These are phyloP conservation scores for Cytospora paraplurivora DNA, from an alignment of 2,329 filamentous ascomycete genomes.

Conservation along the genomic window DNA sequence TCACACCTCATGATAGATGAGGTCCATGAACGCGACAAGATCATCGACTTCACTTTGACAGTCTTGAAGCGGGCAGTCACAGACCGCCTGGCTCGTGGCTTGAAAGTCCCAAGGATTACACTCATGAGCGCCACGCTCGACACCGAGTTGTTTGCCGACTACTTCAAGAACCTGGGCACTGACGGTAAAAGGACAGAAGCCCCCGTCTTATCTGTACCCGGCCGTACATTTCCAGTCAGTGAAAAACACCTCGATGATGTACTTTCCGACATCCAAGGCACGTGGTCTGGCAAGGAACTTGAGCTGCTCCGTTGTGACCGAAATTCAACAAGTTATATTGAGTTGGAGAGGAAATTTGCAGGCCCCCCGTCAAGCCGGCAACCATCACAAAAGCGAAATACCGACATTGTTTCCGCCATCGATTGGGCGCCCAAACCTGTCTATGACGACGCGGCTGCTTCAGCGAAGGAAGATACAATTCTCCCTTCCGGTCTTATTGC, in stretches of 20 bases:
- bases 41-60: constrained; percentile 22
- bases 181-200: background rate
- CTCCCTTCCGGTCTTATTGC: constrained; percentile 46
- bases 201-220: constrained; percentile 21
- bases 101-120: constrained; percentile 13
- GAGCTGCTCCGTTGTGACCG: background rate
- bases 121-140: constrained; percentile 27
- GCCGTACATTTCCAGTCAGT: constrained; percentile 22
- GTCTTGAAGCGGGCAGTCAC: constrained; percentile 19
- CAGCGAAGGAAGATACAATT: constrained; percentile 3
- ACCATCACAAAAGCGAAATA: background rate
- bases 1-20: constrained; percentile 56
- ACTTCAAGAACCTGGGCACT: constrained; percentile 15
- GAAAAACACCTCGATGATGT: constrained; percentile 22
- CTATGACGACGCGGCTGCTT: background rate
- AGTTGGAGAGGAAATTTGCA: background rate
- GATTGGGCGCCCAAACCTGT: constrained; percentile 11
- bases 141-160: constrained; percentile 27
- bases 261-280: background rate
- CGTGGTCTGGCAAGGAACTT: background rate
- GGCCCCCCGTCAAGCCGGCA: background rate
- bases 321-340: background rate
- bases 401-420: background rate
- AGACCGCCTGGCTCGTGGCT: constrained; percentile 17
- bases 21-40: constrained; percentile 35